These are phyloP conservation scores for Penicillium polonicum DNA, from an alignment of 2,329 filamentous ascomycete species.

Conservation along the genomic window DNA sequence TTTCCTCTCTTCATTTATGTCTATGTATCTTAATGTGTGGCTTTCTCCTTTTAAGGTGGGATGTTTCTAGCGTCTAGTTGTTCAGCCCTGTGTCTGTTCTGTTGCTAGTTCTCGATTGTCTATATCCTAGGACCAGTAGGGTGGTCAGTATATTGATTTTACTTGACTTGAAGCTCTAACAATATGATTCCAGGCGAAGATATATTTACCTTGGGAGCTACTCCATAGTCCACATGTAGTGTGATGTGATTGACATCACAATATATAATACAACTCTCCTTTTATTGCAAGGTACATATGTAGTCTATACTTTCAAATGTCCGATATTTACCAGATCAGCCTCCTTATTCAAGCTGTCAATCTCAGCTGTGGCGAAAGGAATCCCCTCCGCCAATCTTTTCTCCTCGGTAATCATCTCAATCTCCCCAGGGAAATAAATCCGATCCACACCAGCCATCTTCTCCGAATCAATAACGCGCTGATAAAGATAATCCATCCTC, in stretches of 20 bases:
- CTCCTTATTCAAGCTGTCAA: slow-evolving; percentile 23
- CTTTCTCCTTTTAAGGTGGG: background rate
- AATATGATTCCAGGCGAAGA: background rate
- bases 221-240: background rate
- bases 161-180: background rate
- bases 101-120: slow-evolving; percentile 5
- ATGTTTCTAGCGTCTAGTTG: slow-evolving; percentile 1
- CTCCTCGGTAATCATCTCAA: slow-evolving; percentile 52
- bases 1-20: background rate
- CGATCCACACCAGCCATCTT: slow-evolving; percentile 55
- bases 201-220: background rate
- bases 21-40: slow-evolving; percentile 3
- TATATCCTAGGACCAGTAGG: background rate
- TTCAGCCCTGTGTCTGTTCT: background rate
- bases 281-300: background rate
- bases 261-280: background rate
- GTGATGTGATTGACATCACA: background rate
- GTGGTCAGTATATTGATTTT: background rate
- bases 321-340: slow-evolving; percentile 19
- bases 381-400: slow-evolving; percentile 31
- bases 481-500: slow-evolving; percentile 59
- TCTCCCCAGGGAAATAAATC: slow-evolving; percentile 59
- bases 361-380: slow-evolving; percentile 22
- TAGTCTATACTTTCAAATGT: slow-evolving; percentile 14
- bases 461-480: slow-evolving; percentile 53